Base-by-base conservation (phyloP, 2,329 filamentous ascomycete species). In the Pestalotiopsis sp. region DNA sequence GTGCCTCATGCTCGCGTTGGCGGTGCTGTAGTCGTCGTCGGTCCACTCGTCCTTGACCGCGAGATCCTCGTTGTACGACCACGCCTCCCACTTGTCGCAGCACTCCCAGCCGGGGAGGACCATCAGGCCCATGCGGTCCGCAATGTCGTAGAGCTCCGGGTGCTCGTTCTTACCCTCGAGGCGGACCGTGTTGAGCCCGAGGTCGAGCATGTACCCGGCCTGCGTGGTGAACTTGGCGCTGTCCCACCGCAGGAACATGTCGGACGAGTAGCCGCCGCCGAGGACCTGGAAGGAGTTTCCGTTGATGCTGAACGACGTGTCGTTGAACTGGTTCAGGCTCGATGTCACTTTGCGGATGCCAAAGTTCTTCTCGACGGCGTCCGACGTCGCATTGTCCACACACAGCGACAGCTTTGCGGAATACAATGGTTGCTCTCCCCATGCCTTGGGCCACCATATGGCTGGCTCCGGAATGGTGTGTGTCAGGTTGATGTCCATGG, bases 41-140 rank as follows among this genome's bases (percentile, higher is more conserved):
- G 75, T 78, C 87, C 88, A 91, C 2, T 77, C 72, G 0, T 80
- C 77, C 61, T 81, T 76, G 27, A 82, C 72, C 7, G 78, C 70
- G 6, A 85, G 71, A 62, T 91, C 85, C 13, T 85, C 75, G 72
- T 91, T 91, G 75, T 90, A 90, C 63, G 73, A 76, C 88, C 88
- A 91, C 0, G 84, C 86, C 73, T 91, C 89, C 89, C 89, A 91
- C 74, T 91, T 91, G 72, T 91, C 87, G 75, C 89, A 91, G 76
- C 89, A 91, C 70, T 91, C 88, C 88, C 88, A 91, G 0, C 89
- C 89, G 0, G 88, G 80, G 49, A 91, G 79, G 0, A 91, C 77
- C 87, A 91, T 90, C 45, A 91, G 73, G 0, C 89, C 89, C 73
- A 90, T 79, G 3, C 82, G 80, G 72, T 91, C 88, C 1, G 88